Base-by-base conservation (phyloP, 352 stramenopile genomes). In the Pythium biforme region DNA sequence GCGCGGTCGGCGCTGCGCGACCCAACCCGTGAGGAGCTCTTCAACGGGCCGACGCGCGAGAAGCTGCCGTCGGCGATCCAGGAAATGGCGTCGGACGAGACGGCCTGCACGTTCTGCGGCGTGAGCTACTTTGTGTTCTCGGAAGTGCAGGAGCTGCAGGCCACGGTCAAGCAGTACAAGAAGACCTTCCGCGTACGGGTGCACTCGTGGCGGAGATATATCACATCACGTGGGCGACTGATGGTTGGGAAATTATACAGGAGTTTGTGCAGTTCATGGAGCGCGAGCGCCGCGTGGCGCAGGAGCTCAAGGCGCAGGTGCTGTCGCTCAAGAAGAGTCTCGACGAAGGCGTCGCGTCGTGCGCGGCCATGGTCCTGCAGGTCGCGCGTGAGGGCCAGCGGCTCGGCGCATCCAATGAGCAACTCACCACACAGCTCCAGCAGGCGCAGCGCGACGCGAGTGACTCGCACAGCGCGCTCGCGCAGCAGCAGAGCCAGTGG, bases 91-190 rank as follows among this genome's bases (percentile, higher is more conserved):
- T 58, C 61, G 0, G 83, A 89, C 45, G 86, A 94, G 57, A 94
- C 86, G 6, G 86, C 84, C 1, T 94, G 83, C 65, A 92, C 80
- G 9, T 92, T 92, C 62, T 94, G 83, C 62, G 83, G 86, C 7
- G 86, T 94, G 31, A 92, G 83, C 64, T 94, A 92, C 52, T 94
- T 94, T 56, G 80, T 93, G 9, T 92, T 94, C 66, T 80, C 82
- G 27, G 86, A 94, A 58, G 82, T 94, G 48, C 81, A 92, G 53
- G 69, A 84, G 27, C 70, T 92, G n/a, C 80, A 92, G 64, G 67
- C 67, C 15, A 88, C 71, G 3, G 77, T 82, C 39, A 88, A 88
- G 49, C 73, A 78, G 59, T 92, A 90, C 73, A 89, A 89, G 41
- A 77, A 73, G 48, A 76, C 77, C 4, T 91, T 91, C 53, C 76